Base-by-base conservation (phyloP, 2,329 filamentous ascomycete species). In the Penicillium olsonii region DNA sequence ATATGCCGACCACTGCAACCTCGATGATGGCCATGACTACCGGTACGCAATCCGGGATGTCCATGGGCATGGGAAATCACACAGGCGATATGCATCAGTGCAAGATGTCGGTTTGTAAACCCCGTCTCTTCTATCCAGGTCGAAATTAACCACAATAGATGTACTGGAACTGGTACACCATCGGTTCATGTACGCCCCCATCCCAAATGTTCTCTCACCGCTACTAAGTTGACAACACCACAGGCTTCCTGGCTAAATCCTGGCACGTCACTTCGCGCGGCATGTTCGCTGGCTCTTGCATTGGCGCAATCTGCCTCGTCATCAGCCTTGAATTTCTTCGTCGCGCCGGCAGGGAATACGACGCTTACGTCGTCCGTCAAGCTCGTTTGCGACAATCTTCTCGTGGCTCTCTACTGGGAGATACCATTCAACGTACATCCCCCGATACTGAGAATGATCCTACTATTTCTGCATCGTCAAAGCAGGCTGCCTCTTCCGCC, bases 221-320 rank as follows among this genome's bases (percentile, higher is more conserved):
- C 8, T 33, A 15, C 14, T 17, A 34, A 43, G 2, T 18, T 3
- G n/a, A 20, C 11, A 34, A 29, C 2, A 22, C 2, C 27, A 34
- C 34, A 75, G 73, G 84, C 71, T 92, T 94, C 78, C 79, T 94
- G 63, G 73, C 86, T 19, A 60, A 67, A 7, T 76, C 78, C 18
- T 94, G 89, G 88, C 84, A 84, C 63, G 81, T 92, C 67, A 84
- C 75, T 14, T 86, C 84, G 19, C 72, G 69, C 2, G 84, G 80
- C 67, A 87, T 87, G 79, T 92, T 95, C 65, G 88, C 87, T 40
- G 88, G 86, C 18, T 87, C 85, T 44, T 94, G 89, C 73, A 85
- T 95, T 63, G 88, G 87, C 52, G 84, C 90, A 29, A 76, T 90
- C 53, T 73, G 86, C n/a, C 83, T 95, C 45, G 87, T 88, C 58